Evolutionary conservation across 805 yeast genomes (phyloP).

Genomic region (Tetrapisispora phaffii): DNA sequence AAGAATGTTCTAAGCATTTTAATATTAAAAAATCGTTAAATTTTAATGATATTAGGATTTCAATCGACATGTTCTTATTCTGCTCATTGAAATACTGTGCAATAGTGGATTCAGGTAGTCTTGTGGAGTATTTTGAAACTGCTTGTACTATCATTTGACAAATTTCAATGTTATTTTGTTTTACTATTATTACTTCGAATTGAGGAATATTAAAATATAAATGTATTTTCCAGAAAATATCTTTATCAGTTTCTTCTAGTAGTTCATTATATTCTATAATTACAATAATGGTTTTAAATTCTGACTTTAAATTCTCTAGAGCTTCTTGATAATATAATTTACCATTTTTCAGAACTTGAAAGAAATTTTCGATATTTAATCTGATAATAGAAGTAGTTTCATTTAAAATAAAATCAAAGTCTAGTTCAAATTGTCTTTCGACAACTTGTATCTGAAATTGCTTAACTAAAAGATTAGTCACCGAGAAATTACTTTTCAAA

Average conservation of each 20-base stretch:
- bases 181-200: not conserved
- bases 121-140: not conserved
- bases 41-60: not conserved
- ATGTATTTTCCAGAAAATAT: conserved; percentile 19
- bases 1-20: not conserved
- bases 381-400: conserved; percentile 12
- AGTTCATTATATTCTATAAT: conserved; percentile 10
- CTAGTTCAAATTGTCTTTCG: conserved; percentile 6
- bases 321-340: conserved; percentile 9
- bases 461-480: conserved; percentile 6
- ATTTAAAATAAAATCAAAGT: conserved; percentile 18
- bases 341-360: conserved; percentile 9
- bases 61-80: not conserved
- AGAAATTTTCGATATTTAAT: conserved; percentile 13
- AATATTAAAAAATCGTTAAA: conserved; percentile 6
- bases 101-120: not conserved
- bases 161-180: not conserved
- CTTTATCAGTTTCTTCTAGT: conserved; percentile 10
- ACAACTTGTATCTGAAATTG: conserved; percentile 5
- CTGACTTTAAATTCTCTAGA: conserved; percentile 5
- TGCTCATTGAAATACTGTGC: not conserved
- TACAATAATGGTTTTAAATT: conserved; percentile 12
- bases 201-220: conserved; percentile 7
- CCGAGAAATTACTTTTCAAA: conserved; percentile 7
- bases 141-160: not conserved